Evolutionary conservation across 1,284 basidiomycete species (phyloP), one percentile per base, ranked within the genome.

Genomic region (Microbotryum intermedium): DNA sequence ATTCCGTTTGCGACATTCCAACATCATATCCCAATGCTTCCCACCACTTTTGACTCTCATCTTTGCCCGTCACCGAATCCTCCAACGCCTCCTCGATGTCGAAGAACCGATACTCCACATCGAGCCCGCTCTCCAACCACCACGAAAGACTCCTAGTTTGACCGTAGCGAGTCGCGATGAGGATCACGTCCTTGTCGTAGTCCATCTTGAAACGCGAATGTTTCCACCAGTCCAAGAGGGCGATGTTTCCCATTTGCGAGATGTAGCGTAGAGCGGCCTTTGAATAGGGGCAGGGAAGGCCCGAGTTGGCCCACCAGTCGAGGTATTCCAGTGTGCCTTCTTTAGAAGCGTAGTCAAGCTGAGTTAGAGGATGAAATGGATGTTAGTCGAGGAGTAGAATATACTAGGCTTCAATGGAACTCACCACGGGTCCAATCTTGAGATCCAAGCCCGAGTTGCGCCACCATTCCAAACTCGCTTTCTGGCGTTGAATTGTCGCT

Each of bases 21-120:
- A 54, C 45, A n/a, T 62, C 57, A 50, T 65, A 67, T 10, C 66
- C 66, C 10, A 26, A 50, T 63, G 75, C 74, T 71, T 79, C 81
- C 87, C 87, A 89, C 87, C 87, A 89, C 55, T 77, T 77, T 58
- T 59, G 57, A n/a, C 51, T 50, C 42, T 47, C 53, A 25, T 63
- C 67, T 68, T 85, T 79, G 16, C 84, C 85, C 54, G 78, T 79
- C 53, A 87, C 85, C 1, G 85, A 84, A 69, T 90, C 87, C 73
- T 90, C 87, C 66, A 90, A 74, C 4, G 87, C 88, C 76, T 88
- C 88, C 71, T 90, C 88, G 57, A 75, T 73, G 53, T 90, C 87
- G 70, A 87, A 88, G 80, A 87, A 83, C 53, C 87, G 81, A 73
- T 88, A 90, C 70, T 86, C 84, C 60, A 90, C 82, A 5, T 84